phyloP scores from a whole-genome alignment of 2,329 filamentous ascomycete species.

The Fusarium concolor region DNA sequence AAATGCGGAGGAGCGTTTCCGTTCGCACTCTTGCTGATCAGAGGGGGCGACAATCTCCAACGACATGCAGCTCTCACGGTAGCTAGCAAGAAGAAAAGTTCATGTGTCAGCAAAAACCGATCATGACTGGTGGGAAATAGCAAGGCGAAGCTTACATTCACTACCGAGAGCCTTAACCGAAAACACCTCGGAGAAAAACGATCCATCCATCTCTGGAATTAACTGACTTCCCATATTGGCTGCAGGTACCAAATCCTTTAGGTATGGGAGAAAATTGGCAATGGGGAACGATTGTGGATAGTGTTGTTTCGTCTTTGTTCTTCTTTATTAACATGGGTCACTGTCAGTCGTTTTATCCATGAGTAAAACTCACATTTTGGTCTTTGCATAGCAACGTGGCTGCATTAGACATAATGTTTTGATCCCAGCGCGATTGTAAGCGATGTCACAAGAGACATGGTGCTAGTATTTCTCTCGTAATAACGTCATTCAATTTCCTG shows the following conservation, averaged over 20 bases:
- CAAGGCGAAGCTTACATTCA: background rate
- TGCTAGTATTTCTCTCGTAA: no score
- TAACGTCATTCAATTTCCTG: no score
- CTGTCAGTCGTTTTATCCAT: no score
- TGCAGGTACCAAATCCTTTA: background rate
- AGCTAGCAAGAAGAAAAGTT: background rate
- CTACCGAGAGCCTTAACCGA: background rate
- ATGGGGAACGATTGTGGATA: no score
- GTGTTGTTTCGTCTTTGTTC: no score
- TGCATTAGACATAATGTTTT: no score
- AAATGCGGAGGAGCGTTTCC: background rate
- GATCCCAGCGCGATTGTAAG: no score
- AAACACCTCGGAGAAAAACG: background rate
- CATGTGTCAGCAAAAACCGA: background rate
- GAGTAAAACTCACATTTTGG: no score
- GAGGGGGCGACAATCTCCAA: background rate
- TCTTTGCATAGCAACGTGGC: no score
- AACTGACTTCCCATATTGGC: background rate
- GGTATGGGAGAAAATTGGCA: no score
- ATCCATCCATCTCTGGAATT: background rate
- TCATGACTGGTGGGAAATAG: background rate
- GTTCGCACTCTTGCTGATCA: background rate
- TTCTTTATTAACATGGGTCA: no score
- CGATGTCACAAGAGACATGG: no score
- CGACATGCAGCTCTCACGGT: background rate